Conservation (phyloP, 2,329 filamentous ascomycete species). For the Pochonia chlamydosporia region DNA sequence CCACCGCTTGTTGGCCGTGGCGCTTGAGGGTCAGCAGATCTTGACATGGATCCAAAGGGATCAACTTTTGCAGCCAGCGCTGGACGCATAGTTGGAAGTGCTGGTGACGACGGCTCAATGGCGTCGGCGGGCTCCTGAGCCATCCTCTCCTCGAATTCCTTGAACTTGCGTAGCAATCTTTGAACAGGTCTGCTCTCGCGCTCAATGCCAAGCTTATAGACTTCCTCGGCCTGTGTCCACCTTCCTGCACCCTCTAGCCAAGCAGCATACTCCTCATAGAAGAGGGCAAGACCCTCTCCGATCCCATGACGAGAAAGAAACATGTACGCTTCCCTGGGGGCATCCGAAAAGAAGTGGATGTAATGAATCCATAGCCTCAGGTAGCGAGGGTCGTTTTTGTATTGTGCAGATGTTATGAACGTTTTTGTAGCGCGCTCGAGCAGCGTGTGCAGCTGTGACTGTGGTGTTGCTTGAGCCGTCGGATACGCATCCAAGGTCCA, state of each 20-base stretch:
- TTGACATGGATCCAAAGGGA: slow-evolving; percentile 62
- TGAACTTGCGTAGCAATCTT: slow-evolving; percentile 80
- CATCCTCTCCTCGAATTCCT: slow-evolving; percentile 77
- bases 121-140: slow-evolving; percentile 57
- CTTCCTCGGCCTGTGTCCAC: slow-evolving; percentile 89
- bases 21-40: slow-evolving; percentile 60
- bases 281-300: slow-evolving; percentile 80
- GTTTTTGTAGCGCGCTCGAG: slow-evolving; percentile 90
- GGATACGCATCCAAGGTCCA: slow-evolving; percentile 97
- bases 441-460: slow-evolving; percentile 83
- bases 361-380: slow-evolving; percentile 92
- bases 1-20: slow-evolving; percentile 43
- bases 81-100: slow-evolving; percentile 74
- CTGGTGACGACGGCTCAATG: slow-evolving; percentile 76
- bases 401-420: slow-evolving; percentile 79
- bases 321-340: slow-evolving; percentile 87
- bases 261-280: slow-evolving; percentile 93
- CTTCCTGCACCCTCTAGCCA: slow-evolving; percentile 82
- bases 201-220: slow-evolving; percentile 86
- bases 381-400: slow-evolving; percentile 93
- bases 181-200: slow-evolving; percentile 78
- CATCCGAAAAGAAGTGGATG: slow-evolving; percentile 85
- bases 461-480: slow-evolving; percentile 81
- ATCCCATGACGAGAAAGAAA: slow-evolving; percentile 86
- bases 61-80: slow-evolving; percentile 82